Evolutionary conservation across 306 rosid species (phyloP), one percentile per base, ranked within the genome.

Genomic region (Rubus idaeus): DNA sequence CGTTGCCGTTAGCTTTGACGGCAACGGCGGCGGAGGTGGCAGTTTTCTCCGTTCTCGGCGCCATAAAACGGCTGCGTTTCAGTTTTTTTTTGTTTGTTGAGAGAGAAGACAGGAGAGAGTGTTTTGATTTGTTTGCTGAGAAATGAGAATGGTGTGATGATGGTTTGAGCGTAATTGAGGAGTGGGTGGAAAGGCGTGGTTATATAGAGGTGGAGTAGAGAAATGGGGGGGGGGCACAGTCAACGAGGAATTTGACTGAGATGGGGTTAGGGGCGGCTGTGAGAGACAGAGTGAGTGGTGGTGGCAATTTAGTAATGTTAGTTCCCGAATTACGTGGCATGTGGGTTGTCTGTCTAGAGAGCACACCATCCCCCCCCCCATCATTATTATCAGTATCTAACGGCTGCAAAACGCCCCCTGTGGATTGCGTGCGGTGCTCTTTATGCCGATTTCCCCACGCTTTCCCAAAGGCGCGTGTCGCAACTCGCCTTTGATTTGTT

Each of bases 251-350:
- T 85, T 90, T 91, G 96, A 94, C 93, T 91, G 86, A 52, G 73
- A 4, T 9, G 51, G 84, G 26, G 40, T 55, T 69, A 12, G 77
- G 80, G 88, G 83, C 86, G 88, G 91, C 85, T 84, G 70, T 49
- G 79, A 30, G 35, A 30, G 35, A 30, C 35, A 30, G 35, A 2
- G 50, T 44, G 49, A 17, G 65, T 57, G 73, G 16, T 73, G 17
- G 62, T 35, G 77, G 81, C 60, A 84, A 83, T 84, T 84, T 71
- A 78, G 78, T 42, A 78, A 58, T 44, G 18, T 66, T 73, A 13
- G 87, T 83, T 84, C 53, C 85, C 82, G 56, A 55, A 78, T 86
- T 88, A 88, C 91, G 96, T 90, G 96, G 94, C 93, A 88, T 82
- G 87, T 80, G 89, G 84, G 83, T 53, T 86, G 87, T 83, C 73